Conservation (phyloP, 805 yeast species). For the Barnettozyma pratensis region DNA sequence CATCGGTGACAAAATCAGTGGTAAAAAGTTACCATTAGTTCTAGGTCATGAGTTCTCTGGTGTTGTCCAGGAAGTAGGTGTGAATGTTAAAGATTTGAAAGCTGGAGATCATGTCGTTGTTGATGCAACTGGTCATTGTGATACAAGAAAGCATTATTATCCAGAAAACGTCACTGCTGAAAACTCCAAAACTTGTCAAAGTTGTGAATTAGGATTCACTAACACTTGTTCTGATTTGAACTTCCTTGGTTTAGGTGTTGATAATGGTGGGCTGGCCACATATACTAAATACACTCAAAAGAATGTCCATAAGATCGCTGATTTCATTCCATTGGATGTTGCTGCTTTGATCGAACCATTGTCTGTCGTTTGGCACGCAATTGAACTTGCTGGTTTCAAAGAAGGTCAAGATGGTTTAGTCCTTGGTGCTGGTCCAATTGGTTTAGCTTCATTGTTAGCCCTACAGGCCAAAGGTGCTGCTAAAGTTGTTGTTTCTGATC, state of each 20-base stretch:
- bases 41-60: slow-evolving; percentile 63
- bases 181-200: slow-evolving; percentile 33
- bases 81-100: slow-evolving; percentile 41
- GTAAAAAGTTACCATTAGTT: slow-evolving; percentile 46
- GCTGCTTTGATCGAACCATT: slow-evolving; percentile 57
- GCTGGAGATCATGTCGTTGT: slow-evolving; percentile 55
- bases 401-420: slow-evolving; percentile 44
- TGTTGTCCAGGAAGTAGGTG: slow-evolving; percentile 48
- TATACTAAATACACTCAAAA: slow-evolving; percentile 34
- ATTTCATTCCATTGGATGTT: slow-evolving; percentile 41
- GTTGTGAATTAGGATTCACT: slow-evolving; percentile 39
- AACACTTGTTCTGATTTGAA: slow-evolving; percentile 41
- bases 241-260: slow-evolving; percentile 45
- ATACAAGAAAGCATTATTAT: slow-evolving; percentile 30
- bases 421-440: slow-evolving; percentile 61
- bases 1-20: slow-evolving; percentile 23
- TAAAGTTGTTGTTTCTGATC: slow-evolving; percentile 55
- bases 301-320: slow-evolving; percentile 36
- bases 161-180: slow-evolving; percentile 6
- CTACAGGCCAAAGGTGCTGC: slow-evolving; percentile 43
- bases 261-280: slow-evolving; percentile 44
- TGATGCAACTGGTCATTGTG: slow-evolving; percentile 42
- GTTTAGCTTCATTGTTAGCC: slow-evolving; percentile 52
- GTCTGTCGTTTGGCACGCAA: slow-evolving; percentile 58
- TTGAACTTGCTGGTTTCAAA: slow-evolving; percentile 37